phyloP scores from a whole-genome alignment of 1,284 basidiomycete genomes.

The Stygiomarasmius scandens region DNA sequence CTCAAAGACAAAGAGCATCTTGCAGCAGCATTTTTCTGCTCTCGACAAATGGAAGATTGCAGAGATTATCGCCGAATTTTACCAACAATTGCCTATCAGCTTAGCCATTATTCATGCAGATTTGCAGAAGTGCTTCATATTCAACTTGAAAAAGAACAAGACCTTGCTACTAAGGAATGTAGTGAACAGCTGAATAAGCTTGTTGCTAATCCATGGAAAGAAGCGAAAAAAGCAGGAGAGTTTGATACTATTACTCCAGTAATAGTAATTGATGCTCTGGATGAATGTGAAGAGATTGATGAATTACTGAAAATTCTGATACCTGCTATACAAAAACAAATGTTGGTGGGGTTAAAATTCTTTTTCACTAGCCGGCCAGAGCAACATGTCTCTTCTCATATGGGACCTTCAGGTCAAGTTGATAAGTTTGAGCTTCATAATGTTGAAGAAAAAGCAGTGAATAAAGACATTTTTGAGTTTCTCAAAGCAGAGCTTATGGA shows the following conservation, averaged over 20 bases:
- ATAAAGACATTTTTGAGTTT: no score
- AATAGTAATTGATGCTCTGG: conserved; percentile 3
- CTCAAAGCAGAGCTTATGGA: no score
- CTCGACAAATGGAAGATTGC: background rate
- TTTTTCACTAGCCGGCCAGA: conserved; percentile 3
- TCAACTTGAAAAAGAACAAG: background rate
- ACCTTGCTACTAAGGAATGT: background rate
- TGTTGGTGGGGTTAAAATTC: background rate
- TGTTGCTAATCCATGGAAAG: background rate
- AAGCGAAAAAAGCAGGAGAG: no score
- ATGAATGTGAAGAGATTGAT: background rate
- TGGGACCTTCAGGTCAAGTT: no score
- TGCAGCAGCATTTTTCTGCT: background rate
- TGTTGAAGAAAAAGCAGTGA: no score
- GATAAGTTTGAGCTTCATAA: no score
- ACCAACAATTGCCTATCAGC: no score
- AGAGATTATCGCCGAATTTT: no score
- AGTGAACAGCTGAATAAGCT: background rate
- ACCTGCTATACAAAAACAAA: background rate
- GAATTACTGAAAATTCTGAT: background rate
- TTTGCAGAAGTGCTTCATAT: background rate
- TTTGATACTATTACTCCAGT: background rate
- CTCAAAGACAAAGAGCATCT: background rate
- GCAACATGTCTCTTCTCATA: background rate
- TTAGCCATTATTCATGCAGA: background rate